Base-by-base conservation (phyloP, 345 rosid genomes). In the Murraya paniculata region DNA sequence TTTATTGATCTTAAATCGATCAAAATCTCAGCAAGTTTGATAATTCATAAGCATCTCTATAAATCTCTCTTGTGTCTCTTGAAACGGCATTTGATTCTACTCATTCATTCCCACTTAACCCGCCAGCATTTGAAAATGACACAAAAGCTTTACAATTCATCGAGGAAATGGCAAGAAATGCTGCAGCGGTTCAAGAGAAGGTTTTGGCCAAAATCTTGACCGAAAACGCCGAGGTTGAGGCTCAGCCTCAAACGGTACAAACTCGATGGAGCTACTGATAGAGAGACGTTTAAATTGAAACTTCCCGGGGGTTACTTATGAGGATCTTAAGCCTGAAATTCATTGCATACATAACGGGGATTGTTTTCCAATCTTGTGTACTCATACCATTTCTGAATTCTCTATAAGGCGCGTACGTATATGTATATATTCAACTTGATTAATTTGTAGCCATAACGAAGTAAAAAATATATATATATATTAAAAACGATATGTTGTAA, bases 271-370 rank as follows among this genome's bases (percentile, higher is more conserved):
- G 91, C 94, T 21, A 84, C 89, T 8, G 96, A 93, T 85, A 90
- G 92, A 0, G 87, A 88, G 0, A 79, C 88, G 21, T 93, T 93
- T 82, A 95, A 92, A 80, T 78, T 92, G 6, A 93, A 80, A 75
- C 33, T 93, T 64, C 96, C 96, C 97, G 0, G 79, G 90, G n/a
- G 85, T 93, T 39, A 91, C 89, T 21, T 95, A 93, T 72, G 98
- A 95, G 72, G 94, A 92, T 79, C 90, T 95, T 38, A 91, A 85
- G 83, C 94, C 97, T 0, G 91, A 92, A 74, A 95, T 95, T 79
- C 96, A 93, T 76, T 94, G 98, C 24, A 91, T 95, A 21, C 98
- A 98, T 82, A 88, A 92, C 22, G 98, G 99, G 9, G 97, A 95
- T 81, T 85, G 87, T 30, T 95, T 98, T 58, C 79, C 97, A 6